These are phyloP conservation scores for Linderina pennispora DNA, from an alignment of 192 early-diverging fungal species.

Conservation along the genomic window DNA sequence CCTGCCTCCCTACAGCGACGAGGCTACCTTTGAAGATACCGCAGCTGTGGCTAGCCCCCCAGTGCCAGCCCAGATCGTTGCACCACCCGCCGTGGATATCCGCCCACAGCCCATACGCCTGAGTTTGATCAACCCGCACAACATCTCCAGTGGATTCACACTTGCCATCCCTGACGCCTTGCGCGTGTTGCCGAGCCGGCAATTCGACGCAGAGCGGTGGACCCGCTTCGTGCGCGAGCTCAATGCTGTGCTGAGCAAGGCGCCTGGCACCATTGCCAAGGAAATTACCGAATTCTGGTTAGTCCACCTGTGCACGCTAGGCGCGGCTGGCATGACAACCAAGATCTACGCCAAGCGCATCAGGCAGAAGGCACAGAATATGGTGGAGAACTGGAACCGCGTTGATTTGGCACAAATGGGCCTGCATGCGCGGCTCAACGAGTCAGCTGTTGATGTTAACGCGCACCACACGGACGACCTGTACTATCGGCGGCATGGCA, in stretches of 20 bases:
- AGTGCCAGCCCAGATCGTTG: neutral
- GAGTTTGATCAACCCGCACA: slow-evolving; percentile 14
- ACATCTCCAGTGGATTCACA: slow-evolving; percentile 26
- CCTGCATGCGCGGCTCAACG: slow-evolving; percentile 10
- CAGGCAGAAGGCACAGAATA: slow-evolving; percentile 5
- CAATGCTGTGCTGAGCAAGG: slow-evolving; percentile 15
- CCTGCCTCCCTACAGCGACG: too few species aligned
- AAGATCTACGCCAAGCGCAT: slow-evolving; percentile 12
- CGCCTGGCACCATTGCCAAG: slow-evolving; percentile 19
- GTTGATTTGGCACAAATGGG: slow-evolving; percentile 18
- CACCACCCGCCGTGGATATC: neutral
- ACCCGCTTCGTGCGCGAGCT: slow-evolving; percentile 17
- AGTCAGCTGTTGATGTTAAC: too few species aligned
- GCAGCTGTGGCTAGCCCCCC: too few species aligned
- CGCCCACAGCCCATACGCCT: slow-evolving; percentile 4
- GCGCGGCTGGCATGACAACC: slow-evolving; percentile 7
- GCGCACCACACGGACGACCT: too few species aligned
- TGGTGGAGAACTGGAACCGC: slow-evolving; percentile 27
- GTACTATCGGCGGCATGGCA: too few species aligned
- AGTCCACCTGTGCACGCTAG: slow-evolving; percentile 15
- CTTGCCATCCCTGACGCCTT: slow-evolving; percentile 7
- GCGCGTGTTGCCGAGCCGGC: slow-evolving; percentile 1
- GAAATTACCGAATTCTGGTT: slow-evolving; percentile 23
- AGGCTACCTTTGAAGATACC: too few species aligned
- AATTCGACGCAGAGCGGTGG: slow-evolving; percentile 7